phyloP scores from a whole-genome alignment of 306 rosid species.

The Pueraria montana region DNA sequence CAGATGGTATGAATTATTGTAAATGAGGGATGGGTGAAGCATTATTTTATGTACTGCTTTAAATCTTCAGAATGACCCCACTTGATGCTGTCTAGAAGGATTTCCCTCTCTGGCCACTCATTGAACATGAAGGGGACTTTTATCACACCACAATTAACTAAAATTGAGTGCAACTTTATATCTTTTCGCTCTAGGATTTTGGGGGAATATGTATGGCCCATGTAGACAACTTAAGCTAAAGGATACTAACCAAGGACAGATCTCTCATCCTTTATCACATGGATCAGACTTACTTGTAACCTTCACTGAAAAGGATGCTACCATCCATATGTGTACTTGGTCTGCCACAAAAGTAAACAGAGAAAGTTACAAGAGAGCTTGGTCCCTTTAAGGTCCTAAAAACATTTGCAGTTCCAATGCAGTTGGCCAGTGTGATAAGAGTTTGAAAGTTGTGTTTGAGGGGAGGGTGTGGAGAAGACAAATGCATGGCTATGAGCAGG shows the following conservation, averaged over 20 bases:
- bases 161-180: slow-evolving; percentile 50
- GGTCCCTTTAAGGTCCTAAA: slow-evolving; percentile 47
- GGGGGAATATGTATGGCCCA: slow-evolving; percentile 47
- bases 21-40: slow-evolving; percentile 46
- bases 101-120: slow-evolving; percentile 43
- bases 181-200: slow-evolving; percentile 19
- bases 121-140: slow-evolving; percentile 53
- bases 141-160: slow-evolving; percentile 42
- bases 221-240: slow-evolving; percentile 19
- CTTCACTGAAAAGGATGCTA: slow-evolving; percentile 54
- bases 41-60: slow-evolving; percentile 28
- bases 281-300: slow-evolving; percentile 40
- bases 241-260: slow-evolving; percentile 30
- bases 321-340: slow-evolving; percentile 59
- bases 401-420: slow-evolving; percentile 56
- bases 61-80: slow-evolving; percentile 56
- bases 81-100: slow-evolving; percentile 50
- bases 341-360: slow-evolving; percentile 47
- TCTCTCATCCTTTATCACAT: slow-evolving; percentile 52
- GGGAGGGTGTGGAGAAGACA: slow-evolving; percentile 27
- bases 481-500: slow-evolving; percentile 32
- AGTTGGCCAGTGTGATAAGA: slow-evolving; percentile 39
- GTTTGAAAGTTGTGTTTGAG: slow-evolving; percentile 32
- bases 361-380: slow-evolving; percentile 45
- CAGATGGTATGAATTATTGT: slow-evolving; percentile 60